A percentile compares a stretch with the other conserved stretches of the same genome.
Evolutionary conservation across 805 yeast species (phyloP).

Genomic region (Suhomyces xylopsoci): DNA sequence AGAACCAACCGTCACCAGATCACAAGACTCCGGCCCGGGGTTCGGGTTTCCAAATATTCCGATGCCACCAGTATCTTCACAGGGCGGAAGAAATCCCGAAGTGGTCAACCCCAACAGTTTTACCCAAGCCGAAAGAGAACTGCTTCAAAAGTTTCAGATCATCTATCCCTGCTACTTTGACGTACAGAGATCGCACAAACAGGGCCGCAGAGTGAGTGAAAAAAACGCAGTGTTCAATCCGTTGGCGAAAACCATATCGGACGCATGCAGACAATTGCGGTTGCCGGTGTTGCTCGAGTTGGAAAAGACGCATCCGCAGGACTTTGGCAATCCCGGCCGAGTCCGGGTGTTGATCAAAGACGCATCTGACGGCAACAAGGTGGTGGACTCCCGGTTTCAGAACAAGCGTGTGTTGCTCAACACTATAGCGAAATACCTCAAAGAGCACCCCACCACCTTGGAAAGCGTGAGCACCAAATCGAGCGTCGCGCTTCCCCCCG

Average conservation of each 20-base stretch:
- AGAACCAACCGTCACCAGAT: conserved; percentile 57
- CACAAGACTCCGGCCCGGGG: conserved; percentile 44
- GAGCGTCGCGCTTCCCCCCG: conserved; percentile 65
- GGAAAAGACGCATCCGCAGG: conserved; percentile 91
- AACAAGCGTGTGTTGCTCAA: conserved; percentile 64
- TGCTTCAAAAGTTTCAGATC: conserved; percentile 66
- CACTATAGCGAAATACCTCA: conserved; percentile 58
- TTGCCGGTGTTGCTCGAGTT: conserved; percentile 60
- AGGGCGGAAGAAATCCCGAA: conserved; percentile 17
- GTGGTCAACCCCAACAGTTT: conserved; percentile 35
- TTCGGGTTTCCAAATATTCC: conserved; percentile 21
- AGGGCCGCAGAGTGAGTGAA: conserved; percentile 78
- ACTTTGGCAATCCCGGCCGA: conserved; percentile 97
- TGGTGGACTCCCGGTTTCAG: conserved; percentile 23
- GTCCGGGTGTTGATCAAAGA: conserved; percentile 68
- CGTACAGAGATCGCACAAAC: conserved; percentile 61
- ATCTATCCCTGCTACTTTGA: conserved; percentile 94
- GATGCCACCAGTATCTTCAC: conserved; percentile 17
- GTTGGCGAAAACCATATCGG: conserved; percentile 74
- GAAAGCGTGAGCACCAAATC: conserved; percentile 47
- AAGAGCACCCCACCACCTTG: conserved; percentile 66
- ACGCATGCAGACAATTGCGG: conserved; percentile 54
- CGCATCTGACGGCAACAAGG: conserved; percentile 38
- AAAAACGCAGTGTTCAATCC: conserved; percentile 82
- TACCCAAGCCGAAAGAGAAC: conserved; percentile 56